Base-by-base conservation (phyloP, 345 rosid genomes). In the Melastoma malabathricum region DNA sequence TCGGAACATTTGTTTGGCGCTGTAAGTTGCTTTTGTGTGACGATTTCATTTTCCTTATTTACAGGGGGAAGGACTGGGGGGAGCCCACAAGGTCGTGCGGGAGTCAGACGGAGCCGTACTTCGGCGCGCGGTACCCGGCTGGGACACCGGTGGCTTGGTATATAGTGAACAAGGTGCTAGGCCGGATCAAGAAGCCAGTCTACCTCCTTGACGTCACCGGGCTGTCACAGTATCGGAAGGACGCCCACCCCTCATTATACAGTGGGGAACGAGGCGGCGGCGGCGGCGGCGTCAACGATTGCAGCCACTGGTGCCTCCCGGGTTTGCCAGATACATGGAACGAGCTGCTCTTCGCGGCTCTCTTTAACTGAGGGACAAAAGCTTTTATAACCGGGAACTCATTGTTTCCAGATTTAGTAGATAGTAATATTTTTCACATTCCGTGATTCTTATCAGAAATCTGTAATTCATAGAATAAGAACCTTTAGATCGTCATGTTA, bases 231-330 rank as follows among this genome's bases (percentile, higher is more conserved):
- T 75, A 67, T 31, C 57, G 89, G 22, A 84, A 73, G 61, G 95
- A 85, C 14, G 98, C 81, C 0, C 98, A 92, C 52, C 98, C 98
- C 1, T 66, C 82, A 0, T 59, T 55, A 0, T 84, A 78, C 53
- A 60, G 84, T 22, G 79, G 76, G 13, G 48, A 49, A 20, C 67
- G 60, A 15, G 47, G 56, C 5, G 71, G 72, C 14, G 62, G n/a
- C n/a, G n/a, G n/a, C n/a, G n/a, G n/a, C n/a, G n/a, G n/a, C n/a
- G n/a, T 52, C 1, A 29, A 9, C 12, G 97, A 86, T 15, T 89
- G 97, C 48, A 86, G 94, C 84, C 97, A 90, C 57, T 90, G 96
- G 98, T 92, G 98, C 63, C 73, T 92, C 31, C 96, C 96, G 39
- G 98, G 98, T 7, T 64, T 92, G 69, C 98, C 98, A 3, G 98